Evolutionary conservation across 371 early-diverging fungal species (phyloP), one percentile per base, ranked within the genome.

Genomic region (Rhizopus arrhizus): DNA sequence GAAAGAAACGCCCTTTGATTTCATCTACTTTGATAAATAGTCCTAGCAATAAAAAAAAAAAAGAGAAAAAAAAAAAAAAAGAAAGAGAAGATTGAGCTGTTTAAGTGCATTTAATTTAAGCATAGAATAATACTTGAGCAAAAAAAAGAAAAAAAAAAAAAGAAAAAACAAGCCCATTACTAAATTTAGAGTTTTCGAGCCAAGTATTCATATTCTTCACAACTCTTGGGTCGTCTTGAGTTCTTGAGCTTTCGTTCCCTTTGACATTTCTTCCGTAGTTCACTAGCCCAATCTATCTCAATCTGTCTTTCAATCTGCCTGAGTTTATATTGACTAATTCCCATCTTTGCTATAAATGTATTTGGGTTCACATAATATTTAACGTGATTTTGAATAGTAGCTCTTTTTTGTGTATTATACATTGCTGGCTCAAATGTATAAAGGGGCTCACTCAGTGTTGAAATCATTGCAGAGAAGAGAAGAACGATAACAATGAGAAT

Each of bases 291-390:
- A 22, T 72, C 74, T 22, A 58, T 31, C 42, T 74, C 74, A 11
- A 79, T 71, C 22, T 79, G 73, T 41, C 70, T 69, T 50, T 79
- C 80, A 4, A 74, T 63, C 33, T 65, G 62, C 15, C 59, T 48
- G 22, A 66, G 61, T 53, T 61, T 61, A 42, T 54, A 61, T 34
- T 52, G 52, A 34, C 61, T 61, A 13, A 48, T 54, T 8, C 51
- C 58, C 1, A 62, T 43, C 2, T 40, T 58, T 15, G 42, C 33
- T 36, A 53, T 50, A 41, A 66, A 66, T 7, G 51, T 43, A 10
- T 58, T 65, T 16, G 76, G 74, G 31, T 76, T 79, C 10, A 79
- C 80, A 56, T 74, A 79, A 49, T 79, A 79, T 10, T 68, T 69
- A 3, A 79, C 68, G 8, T 73, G 62, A 48, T 79, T 74, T 6